Base-by-base conservation (phyloP, 352 stramenopile genomes). In the Elongisporangium undulatum region DNA sequence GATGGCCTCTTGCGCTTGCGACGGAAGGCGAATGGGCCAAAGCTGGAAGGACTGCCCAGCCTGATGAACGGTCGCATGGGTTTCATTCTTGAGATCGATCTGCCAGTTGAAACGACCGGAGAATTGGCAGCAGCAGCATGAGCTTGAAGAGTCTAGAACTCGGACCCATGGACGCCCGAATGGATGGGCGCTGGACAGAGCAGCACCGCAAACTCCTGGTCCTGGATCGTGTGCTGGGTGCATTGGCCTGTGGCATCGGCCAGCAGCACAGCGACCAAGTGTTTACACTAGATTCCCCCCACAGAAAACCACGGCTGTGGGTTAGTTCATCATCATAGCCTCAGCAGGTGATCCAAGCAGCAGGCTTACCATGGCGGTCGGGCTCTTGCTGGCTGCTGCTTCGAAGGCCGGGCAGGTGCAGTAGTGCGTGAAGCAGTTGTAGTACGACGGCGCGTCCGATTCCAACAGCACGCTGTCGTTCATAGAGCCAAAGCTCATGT, bases 401-500 rank as follows among this genome's bases (percentile, higher is more conserved):
- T 83, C 75, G 68, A 90, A 90, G 4, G 66, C 66, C 13, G 62
- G 63, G 62, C 80, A 90, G 20, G 74, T 79, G 67, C 80, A 90
- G 56, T 87, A 90, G 55, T 90, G 80, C 49, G 74, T 62, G 26
- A 88, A 85, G 65, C 75, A 84, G 57, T 87, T 90, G 77, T 90
- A 90, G 64, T 85, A 90, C 49, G 77, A 85, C 4, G 77, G 69
- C 3, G 74, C 34, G 13, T 45, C 73, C 16, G 49, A 69, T n/a
- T 73, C 72, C 23, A 63, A 70, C 58, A 68, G 62, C 55, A 79
- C 68, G 21, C 59, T 69, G 2, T 58, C 62, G 19, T 88, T 77
- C 13, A 87, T 79, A 9, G 75, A 64, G 49, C 87, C 68, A 34
- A 76, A 82, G 22, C 64, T 34, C 26, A 49, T 61, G 5, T 66